Percentiles rank a stretch among this genome's conserved stretches.
Conservation (phyloP, 345 rosid genomes). For the Jatropha curcas region DNA sequence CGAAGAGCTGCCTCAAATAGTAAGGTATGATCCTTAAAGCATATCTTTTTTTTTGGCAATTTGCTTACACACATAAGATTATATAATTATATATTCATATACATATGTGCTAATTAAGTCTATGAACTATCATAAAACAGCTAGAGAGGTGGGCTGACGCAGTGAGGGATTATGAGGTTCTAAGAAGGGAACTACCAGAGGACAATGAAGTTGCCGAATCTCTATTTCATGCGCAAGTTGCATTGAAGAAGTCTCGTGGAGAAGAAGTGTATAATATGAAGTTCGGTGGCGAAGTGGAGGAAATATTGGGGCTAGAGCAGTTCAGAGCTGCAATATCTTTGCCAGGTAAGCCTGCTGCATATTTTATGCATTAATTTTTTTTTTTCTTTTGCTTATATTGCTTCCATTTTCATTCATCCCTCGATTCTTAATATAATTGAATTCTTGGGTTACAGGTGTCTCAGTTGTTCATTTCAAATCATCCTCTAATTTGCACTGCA, state of each 20-base stretch:
- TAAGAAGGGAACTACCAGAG: conserved; percentile 75
- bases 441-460: conserved; percentile 49
- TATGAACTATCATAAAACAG: conserved; percentile 36
- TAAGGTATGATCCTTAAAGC: conserved; percentile 49
- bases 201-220: conserved; percentile 84
- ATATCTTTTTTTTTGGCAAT: conserved; percentile 3
- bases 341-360: conserved; percentile 48
- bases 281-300: conserved; percentile 95
- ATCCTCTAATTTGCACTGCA: conserved; percentile 69
- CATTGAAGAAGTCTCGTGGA: conserved; percentile 88
- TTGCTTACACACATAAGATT: not conserved
- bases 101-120: not conserved
- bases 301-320: conserved; percentile 65
- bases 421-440: not conserved
- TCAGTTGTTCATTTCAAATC: conserved; percentile 70
- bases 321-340: conserved; percentile 77
- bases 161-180: conserved; percentile 77
- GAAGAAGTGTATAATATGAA: conserved; percentile 90
- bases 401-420: not conserved
- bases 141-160: conserved; percentile 90
- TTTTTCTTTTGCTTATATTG: not conserved
- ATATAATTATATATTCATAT: not conserved
- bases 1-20: conserved; percentile 82
- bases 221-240: conserved; percentile 90
- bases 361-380: not conserved